These are phyloP conservation scores for Leptographium wingfieldii DNA, from an alignment of 2,329 filamentous ascomycete species.

Conservation along the genomic window DNA sequence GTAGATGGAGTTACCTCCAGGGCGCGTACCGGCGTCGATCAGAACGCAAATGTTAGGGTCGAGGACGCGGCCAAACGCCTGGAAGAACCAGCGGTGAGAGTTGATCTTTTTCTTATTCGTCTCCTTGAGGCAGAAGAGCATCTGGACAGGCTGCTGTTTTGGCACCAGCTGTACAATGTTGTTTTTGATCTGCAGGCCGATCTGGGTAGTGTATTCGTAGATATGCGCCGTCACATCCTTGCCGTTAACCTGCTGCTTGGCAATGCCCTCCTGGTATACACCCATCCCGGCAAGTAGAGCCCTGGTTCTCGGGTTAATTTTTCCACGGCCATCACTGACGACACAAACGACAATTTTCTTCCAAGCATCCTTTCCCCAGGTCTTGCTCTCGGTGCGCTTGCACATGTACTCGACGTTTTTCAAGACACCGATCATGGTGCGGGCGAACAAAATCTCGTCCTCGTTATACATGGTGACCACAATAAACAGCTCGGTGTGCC, in stretches of 20 bases:
- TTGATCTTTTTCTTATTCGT: slow-evolving; percentile 99
- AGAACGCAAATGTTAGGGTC: slow-evolving; percentile 96
- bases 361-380: slow-evolving; percentile 97
- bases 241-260: slow-evolving; percentile 92
- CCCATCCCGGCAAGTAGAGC: slow-evolving; percentile 86
- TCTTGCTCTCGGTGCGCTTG: slow-evolving; percentile 82
- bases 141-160: slow-evolving; percentile 82
- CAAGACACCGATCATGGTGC: slow-evolving; percentile 93
- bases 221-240: slow-evolving; percentile 96
- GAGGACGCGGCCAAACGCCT: slow-evolving; percentile 82
- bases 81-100: slow-evolving; percentile 98
- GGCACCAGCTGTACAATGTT: slow-evolving; percentile 74
- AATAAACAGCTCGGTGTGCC: slow-evolving; percentile 91
- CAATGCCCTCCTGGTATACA: slow-evolving; percentile 96
- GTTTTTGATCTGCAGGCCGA: slow-evolving; percentile 80
- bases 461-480: slow-evolving; percentile 99
- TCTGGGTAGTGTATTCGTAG: slow-evolving; percentile 87
- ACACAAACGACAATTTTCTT: slow-evolving; percentile 99
- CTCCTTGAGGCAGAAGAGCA: slow-evolving; percentile 96
- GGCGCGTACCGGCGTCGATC: slow-evolving; percentile 89
- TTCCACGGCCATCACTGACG: slow-evolving; percentile 90
- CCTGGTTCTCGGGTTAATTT: slow-evolving; percentile 87
- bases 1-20: slow-evolving; percentile 89
- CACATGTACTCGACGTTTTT: slow-evolving; percentile 99
- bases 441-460: slow-evolving; percentile 87